Evolutionary conservation across 129 eudicot species (phyloP), one percentile per base, ranked within the genome.

Genomic region (Flaveria bidentis): DNA sequence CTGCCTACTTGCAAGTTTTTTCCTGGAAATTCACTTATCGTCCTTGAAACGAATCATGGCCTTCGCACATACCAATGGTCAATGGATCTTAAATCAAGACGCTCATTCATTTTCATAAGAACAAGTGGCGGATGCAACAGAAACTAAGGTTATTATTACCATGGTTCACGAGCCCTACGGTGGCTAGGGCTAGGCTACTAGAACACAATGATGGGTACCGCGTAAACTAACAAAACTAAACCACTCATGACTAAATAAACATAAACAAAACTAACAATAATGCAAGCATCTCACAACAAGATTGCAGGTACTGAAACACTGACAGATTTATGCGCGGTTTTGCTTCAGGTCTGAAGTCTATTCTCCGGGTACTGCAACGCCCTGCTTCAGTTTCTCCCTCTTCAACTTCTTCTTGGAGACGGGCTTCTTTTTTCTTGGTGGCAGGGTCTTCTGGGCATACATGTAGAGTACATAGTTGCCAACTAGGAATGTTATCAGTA

Each of bases 391-490:
- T 78, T 90, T 94, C 79, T 94, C 99, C 89, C 76, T 91, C 90
- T 94, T 94, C 93, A 94, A 71, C 94, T 94, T 94, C 96, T 94
- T 94, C 96, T 94, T 94, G 58, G 97, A 91, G 69, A 94, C 60
- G 2, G 99, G 96, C 92, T 94, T 94, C 97, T 94, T 94, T 79
- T 89, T 94, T 87, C 91, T 89, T 13, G 96, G 97, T 51, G 99
- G 99, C 73, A 94, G 88, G 45, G 86, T 87, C 86, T 89, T 94
- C 74, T 91, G 99, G 9, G 99, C 99, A 71, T 91, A 94, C 73
- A 74, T 58, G 85, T 91, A 94, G 53, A 94, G 90, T 33, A 69
- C 85, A 41, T 91, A 94, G 84, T 94, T 94, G 10, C 99, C 99
- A 15, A 94, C 85, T 46, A 94, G 92, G 85, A 94, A 94, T 3